Evolutionary conservation across 306 rosid species (phyloP).

Genomic region (Rosa rugosa): DNA sequence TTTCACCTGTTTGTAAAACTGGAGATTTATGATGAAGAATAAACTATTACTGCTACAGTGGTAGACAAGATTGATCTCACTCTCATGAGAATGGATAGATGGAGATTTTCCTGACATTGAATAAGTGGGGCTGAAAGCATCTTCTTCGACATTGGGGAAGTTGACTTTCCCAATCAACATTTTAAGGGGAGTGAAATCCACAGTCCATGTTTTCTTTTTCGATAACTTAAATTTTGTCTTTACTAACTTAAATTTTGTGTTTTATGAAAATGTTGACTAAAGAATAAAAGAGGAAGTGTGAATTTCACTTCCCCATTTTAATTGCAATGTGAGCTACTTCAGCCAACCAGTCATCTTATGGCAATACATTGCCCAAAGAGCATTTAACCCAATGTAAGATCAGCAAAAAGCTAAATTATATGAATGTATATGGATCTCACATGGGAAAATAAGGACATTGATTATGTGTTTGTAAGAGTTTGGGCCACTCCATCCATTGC

Average conservation of each 20-base stretch:
- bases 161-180: conserved; percentile 66
- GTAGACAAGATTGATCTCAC: conserved; percentile 24
- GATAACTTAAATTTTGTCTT: too few species aligned
- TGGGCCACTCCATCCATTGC: too few species aligned
- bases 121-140: conserved; percentile 61
- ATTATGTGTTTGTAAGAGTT: too few species aligned
- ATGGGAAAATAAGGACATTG: too few species aligned
- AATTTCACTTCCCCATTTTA: conserved; percentile 16
- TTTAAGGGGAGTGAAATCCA: not conserved
- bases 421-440: not conserved
- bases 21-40: not conserved
- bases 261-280: too few species aligned
- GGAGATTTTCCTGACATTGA: conserved; percentile 46
- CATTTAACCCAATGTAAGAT: not conserved
- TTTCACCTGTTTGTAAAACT: not conserved
- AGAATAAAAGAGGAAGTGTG: too few species aligned
- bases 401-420: not conserved
- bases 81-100: too few species aligned
- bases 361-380: conserved; percentile 56
- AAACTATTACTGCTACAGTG: not conserved
- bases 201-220: too few species aligned
- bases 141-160: conserved; percentile 53
- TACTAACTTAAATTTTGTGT: too few species aligned
- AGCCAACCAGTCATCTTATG: conserved; percentile 93
- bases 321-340: conserved; percentile 81